Conservation (phyloP, 169 alveolate species). For the Plasmodium relictum region DNA sequence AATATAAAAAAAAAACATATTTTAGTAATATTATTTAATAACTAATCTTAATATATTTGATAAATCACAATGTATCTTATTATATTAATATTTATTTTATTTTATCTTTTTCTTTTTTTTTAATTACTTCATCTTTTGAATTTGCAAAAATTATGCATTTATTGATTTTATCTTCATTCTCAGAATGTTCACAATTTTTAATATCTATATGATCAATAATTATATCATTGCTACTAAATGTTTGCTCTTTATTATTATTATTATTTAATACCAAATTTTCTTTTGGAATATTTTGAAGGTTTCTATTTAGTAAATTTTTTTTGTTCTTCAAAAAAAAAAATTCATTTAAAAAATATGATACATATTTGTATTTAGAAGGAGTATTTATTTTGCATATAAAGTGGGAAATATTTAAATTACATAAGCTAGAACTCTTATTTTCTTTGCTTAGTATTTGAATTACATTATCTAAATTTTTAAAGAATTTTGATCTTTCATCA, state of each 20-base stretch:
- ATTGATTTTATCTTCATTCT: conserved; percentile 39
- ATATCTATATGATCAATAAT: conserved; percentile 26
- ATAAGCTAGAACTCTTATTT: conserved; percentile 35
- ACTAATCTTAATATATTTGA: not conserved
- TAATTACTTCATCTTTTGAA: conserved; percentile 56
- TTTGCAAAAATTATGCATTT: conserved; percentile 71
- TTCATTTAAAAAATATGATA: conserved; percentile 67
- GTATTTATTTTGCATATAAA: conserved; percentile 70
- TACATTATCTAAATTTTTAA: conserved; percentile 30
- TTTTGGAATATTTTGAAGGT: not conserved
- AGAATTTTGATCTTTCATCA: conserved; percentile 19
- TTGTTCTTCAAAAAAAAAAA: conserved; percentile 51
- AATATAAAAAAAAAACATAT: not conserved
- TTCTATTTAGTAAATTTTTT: not conserved
- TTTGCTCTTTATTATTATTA: not conserved
- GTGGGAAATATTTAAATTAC: conserved; percentile 63
- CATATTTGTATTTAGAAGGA: conserved; percentile 71
- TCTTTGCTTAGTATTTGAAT: conserved; percentile 57
- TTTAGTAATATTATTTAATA: too few species aligned
- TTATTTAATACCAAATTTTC: not conserved
- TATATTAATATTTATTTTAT: not conserved
- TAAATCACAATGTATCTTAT: not conserved
- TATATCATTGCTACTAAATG: not conserved
- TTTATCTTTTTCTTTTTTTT: not conserved
- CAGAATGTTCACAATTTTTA: not conserved